Evolutionary conservation across 345 rosid species (phyloP), one percentile per base, ranked within the genome.

Genomic region (Syzygium grande): DNA sequence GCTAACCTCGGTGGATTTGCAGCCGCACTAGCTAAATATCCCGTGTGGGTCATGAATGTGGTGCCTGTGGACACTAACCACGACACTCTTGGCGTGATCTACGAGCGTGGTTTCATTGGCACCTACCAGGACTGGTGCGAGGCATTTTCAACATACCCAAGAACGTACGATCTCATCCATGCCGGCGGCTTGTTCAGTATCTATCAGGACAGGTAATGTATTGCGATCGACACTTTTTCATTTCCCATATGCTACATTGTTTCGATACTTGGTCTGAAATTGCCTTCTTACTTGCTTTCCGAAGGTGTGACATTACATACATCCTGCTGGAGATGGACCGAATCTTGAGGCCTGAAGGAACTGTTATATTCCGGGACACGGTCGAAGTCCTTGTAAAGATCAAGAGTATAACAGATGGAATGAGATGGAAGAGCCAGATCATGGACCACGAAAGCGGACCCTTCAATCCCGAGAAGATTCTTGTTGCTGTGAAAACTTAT

Each of bases 121-220:
- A 90, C 98, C 0, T 98, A 98, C 86, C 99, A 96, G 80, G 98
- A 98, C 84, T 98, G 99, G 99, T 98, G 99, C 34, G 99, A 98
- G 93, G 97, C 98, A 11, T 93, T 98, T 91, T 98, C 99, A 4
- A 98, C 99, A 2, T 98, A 98, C 93, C 99, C 99, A 83, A 94
- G 99, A 89, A 98, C 99, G 4, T 98, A 98, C 25, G 99, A 96
- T 91, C 95, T 98, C 91, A 95, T 98, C 88, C 99, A 98, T 88
- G 99, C 96, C 3, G 88, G 94, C 27, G 96, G 95, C 46, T 89
- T 96, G 90, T 98, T 98, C 91, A 94, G 96, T 77, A 92, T 96
- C 86, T 98, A 96, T 84, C 95, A 92, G 85, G 93, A 94, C 91
- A 94, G 96, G 99, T 97, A 92, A 88, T 89, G 52, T 22, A 73